Evolutionary conservation across 768 basidiomycete species (phyloP), one percentile per base, ranked within the genome.

Genomic region (Calocera viscosa): DNA sequence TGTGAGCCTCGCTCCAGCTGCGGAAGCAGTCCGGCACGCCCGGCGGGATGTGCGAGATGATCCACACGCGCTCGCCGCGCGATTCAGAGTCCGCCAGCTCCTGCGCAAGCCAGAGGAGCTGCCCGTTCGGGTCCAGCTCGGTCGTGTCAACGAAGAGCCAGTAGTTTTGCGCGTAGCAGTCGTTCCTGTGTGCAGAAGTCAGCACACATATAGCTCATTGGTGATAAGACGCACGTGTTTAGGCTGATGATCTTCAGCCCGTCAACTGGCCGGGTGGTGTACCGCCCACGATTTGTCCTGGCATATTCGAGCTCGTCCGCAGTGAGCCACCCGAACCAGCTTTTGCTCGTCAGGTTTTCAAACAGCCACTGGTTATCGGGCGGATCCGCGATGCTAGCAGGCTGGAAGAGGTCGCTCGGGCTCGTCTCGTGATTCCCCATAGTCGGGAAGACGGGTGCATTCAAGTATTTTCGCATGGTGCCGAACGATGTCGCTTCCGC

Each of bases 81-180:
- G 82, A 80, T 73, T 88, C 86, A 1, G 86, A 84, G 1, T 76
- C 77, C 73, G 86, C 84, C 2, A 88, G 77, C 69, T 86, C 76
- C 19, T 77, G 72, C 0, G 82, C 80, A 26, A 81, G 73, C 73
- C 86, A 88, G 0, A 76, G 77, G 8, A 88, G 73, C 60, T 87
- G 78, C 8, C 83, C 85, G 69, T 85, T 84, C 11, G 85, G 85
- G 72, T 87, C 86, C 2, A 81, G 78, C 49, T 79, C 79, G 19
- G 69, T 24, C 5, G 53, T 60, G 30, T 60, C 53, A 26, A 26
- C 53, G 53, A 60, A 60, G 53, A 60, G 53, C 53, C 53, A 60
- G 30, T 60, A 60, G 53, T 60, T 60, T 26, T 60, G 53, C 53
- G 53, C 53, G 53, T 60, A 60, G 53, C 53, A 60, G 53, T 60